These are phyloP conservation scores for Rhodamnia argentea DNA, from an alignment of 345 rosid species.

Conservation along the genomic window DNA sequence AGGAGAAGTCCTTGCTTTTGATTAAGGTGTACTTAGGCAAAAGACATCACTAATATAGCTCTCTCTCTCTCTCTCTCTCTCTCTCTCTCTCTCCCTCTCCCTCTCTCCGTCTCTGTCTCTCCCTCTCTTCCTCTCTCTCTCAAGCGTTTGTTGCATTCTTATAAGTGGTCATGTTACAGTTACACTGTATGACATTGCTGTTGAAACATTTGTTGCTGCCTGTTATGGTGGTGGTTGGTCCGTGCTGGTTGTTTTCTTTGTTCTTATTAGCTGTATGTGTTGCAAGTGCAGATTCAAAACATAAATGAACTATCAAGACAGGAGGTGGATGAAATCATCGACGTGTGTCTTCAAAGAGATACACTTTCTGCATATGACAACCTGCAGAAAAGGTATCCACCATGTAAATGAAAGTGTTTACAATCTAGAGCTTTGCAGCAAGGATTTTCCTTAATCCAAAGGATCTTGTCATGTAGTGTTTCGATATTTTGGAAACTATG, in stretches of 20 bases:
- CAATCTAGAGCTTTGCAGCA: not conserved
- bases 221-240: not conserved
- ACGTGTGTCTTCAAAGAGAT: slow-evolving; percentile 50
- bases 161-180: not conserved
- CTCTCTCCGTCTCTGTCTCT: no score
- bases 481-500: not conserved
- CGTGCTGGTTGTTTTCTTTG: not conserved
- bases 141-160: not conserved
- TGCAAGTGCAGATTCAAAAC: slow-evolving; percentile 56
- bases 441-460: not conserved
- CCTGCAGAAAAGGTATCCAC: slow-evolving; percentile 65
- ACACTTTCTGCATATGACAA: slow-evolving; percentile 55
- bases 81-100: not conserved
- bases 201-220: not conserved
- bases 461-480: not conserved
- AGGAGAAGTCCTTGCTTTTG: slow-evolving; percentile 72
- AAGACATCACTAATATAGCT: not conserved
- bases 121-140: not conserved
- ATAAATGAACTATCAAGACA: slow-evolving; percentile 91
- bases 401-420: not conserved
- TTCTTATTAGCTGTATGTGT: not conserved
- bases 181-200: not conserved
- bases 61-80: not conserved
- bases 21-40: slow-evolving; percentile 48
- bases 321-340: slow-evolving; percentile 87